Evolutionary conservation across 2,329 filamentous ascomycete genomes (phyloP).

Genomic region (Fusarium sulawesiense): DNA sequence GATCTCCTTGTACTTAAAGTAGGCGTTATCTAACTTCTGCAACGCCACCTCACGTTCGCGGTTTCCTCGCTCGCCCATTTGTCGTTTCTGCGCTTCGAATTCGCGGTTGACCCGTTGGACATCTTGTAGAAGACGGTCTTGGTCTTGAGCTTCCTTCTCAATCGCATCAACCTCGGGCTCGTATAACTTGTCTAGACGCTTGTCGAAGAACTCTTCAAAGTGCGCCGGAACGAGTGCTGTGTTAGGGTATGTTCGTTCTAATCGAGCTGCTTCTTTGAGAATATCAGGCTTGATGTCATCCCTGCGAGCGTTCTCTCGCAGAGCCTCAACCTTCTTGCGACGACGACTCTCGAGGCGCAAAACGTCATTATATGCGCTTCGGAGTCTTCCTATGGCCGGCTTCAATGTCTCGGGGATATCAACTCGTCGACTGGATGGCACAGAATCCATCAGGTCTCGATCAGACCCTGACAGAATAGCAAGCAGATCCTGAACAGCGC

Average conservation of each 20-base stretch:
- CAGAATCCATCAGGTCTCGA: constrained; percentile 84
- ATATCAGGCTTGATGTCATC: constrained; percentile 93
- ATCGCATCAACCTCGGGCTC: constrained; percentile 80
- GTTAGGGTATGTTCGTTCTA: constrained; percentile 88
- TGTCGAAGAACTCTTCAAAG: constrained; percentile 91
- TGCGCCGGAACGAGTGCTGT: constrained; percentile 87
- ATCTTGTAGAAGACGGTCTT: constrained; percentile 75
- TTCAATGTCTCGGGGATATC: constrained; percentile 85
- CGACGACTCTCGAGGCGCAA: constrained; percentile 84
- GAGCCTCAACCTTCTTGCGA: constrained; percentile 79
- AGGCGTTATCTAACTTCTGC: constrained; percentile 89
- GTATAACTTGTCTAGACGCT: constrained; percentile 79
- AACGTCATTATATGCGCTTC: constrained; percentile 86
- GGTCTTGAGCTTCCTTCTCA: constrained; percentile 77
- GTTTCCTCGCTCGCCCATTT: constrained; percentile 70
- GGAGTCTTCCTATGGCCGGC: constrained; percentile 78
- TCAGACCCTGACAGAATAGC: constrained; percentile 82
- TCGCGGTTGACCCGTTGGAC: constrained; percentile 80
- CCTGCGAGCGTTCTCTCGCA: constrained; percentile 81
- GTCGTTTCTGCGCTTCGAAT: constrained; percentile 78
- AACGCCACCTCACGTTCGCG: constrained; percentile 85
- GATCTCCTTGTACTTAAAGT: constrained; percentile 96
- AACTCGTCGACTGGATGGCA: constrained; percentile 84
- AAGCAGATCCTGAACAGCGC: constrained; percentile 79
- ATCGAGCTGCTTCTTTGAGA: constrained; percentile 81